Evolutionary conservation across 2,329 filamentous ascomycete genomes (phyloP).

Genomic region (Beauveria medogensis): DNA sequence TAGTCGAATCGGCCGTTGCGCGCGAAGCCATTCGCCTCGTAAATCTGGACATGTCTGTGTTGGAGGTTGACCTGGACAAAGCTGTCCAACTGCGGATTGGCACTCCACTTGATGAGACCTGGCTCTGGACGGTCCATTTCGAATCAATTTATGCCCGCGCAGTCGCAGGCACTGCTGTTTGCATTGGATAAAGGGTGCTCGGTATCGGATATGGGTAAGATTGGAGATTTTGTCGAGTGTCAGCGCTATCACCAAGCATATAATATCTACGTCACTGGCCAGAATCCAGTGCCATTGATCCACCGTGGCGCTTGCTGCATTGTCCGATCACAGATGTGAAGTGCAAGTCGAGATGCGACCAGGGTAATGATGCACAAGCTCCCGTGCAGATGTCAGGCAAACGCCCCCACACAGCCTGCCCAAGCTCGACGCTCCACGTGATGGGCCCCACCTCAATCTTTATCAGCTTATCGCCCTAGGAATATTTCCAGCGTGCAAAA

Average conservation of each 20-base stretch:
- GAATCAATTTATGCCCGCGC: neutral
- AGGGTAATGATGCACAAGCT: conserved; percentile 6
- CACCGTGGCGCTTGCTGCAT: conserved; percentile 3
- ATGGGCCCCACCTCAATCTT: conserved; percentile 6
- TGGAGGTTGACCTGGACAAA: conserved; percentile 60
- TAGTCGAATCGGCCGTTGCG: conserved; percentile 50
- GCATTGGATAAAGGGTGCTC: neutral
- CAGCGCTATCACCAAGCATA: neutral
- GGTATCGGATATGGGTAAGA: neutral
- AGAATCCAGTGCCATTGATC: conserved; percentile 7
- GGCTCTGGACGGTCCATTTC: conserved; percentile 52
- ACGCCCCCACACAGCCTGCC: neutral
- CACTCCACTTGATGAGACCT: conserved; percentile 60
- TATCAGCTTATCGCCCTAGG: conserved; percentile 12
- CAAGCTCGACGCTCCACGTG: conserved; percentile 6
- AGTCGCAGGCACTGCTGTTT: neutral
- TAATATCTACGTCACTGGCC: conserved; percentile 3
- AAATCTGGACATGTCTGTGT: conserved; percentile 54
- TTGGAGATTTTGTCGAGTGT: neutral
- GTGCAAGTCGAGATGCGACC: neutral
- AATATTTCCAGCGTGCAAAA: conserved; percentile 2
- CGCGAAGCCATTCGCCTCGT: conserved; percentile 53
- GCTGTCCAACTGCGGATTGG: conserved; percentile 47
- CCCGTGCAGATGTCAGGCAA: neutral
- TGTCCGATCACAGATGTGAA: neutral